Conservation (phyloP, 129 eudicot genomes). For the Helianthus annuus region HanXRQr2.0-SUNRISE NC_035448.2:142564793-142565292, state of each 20-base stretch:
- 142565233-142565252: slow-evolving; percentile 26
- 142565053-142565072: slow-evolving; percentile 38
- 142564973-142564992: slow-evolving; percentile 45
- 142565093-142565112: slow-evolving; percentile 31
- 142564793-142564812: slow-evolving; percentile 45
- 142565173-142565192: slow-evolving; percentile 8
- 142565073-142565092: slow-evolving; percentile 50
- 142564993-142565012: slow-evolving; percentile 40
- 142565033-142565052: slow-evolving; percentile 59
- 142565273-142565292: slow-evolving; percentile 24
- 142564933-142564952: slow-evolving; percentile 54
- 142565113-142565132: slow-evolving; percentile 42
- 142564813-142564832: slow-evolving; percentile 49
- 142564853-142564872: slow-evolving; percentile 37
- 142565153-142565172: slow-evolving; percentile 42
- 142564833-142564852: slow-evolving; percentile 50
- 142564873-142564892: slow-evolving; percentile 37
- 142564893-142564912: slow-evolving; percentile 62
- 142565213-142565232: slow-evolving; percentile 29
- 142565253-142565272: background rate
- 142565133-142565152: slow-evolving; percentile 38
- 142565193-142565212: slow-evolving; percentile 36
- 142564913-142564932: slow-evolving; percentile 38
- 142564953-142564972: slow-evolving; percentile 42
- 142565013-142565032: slow-evolving; percentile 37